Base-by-base conservation (phyloP, 441 rosid species). In the Mallotus repandus region DNA sequence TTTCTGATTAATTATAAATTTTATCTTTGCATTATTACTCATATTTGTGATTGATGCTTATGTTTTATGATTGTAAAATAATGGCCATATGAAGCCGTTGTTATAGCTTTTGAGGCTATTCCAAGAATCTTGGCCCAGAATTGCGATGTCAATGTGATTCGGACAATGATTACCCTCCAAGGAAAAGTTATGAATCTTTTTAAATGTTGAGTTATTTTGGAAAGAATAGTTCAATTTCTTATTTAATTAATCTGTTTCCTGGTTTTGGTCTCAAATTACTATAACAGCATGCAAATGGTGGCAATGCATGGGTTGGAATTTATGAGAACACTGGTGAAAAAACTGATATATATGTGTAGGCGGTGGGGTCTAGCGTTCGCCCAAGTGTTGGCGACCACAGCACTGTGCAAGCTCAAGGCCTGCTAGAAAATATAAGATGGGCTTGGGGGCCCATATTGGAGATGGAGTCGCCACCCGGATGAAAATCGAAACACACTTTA, bases 21-120 rank as follows among this genome's bases (percentile, higher is more conserved):
- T 15, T 21, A 16, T 72, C 49, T 62, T 62, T 4, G 3, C 32
- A 22, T 52, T 61, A 38, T 70, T 45, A 2, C 21, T 62, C 2
- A 19, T 9, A 5, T 2, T n/a, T 32, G 15, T 70, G 49, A 18
- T 67, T 48, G 18, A 38, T 48, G 9, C 46, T 19, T 55, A n/a
- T 69, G 10, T 22, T 67, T 53, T 54, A 8, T 71, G 50, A 52
- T 66, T 76, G 43, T 54, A 49, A 78, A 73, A 70, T 88, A 92
- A 97, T 94, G 98, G 98, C 97, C 97, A 4, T 94, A 94, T 80
- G 98, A 94, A 86, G 96, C 97, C 76, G 97, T 94, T 56, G 98
- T 97, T 10, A 82, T 91, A 63, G 98, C 98, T 75, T 94, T 94
- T 68, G 98, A 94, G 83, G 94, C 95, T 74, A 94, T 92, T 70